A percentile compares a stretch with the other conserved stretches of the same genome.
These are phyloP conservation scores for Colletotrichum lini DNA, from an alignment of 2,329 filamentous ascomycete genomes.

Conservation along the genomic window DNA sequence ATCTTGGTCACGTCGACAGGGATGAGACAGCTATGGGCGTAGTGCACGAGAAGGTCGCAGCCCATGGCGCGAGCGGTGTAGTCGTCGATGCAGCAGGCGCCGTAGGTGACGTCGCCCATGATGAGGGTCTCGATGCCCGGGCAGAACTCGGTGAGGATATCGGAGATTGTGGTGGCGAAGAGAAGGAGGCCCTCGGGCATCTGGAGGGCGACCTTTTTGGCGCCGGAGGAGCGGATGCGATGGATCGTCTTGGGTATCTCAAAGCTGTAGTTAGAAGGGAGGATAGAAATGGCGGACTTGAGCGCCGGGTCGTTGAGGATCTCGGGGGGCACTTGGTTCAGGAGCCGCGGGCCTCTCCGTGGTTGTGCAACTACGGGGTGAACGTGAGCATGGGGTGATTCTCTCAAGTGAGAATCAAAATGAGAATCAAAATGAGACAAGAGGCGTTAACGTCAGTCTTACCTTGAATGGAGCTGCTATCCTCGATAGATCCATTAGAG, in stretches of 20 bases:
- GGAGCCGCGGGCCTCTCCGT: slow-evolving; percentile 80
- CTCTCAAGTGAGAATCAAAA: slow-evolving; percentile 3
- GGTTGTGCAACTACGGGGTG: slow-evolving; percentile 74
- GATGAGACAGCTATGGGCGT: slow-evolving; percentile 96
- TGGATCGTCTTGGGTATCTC: slow-evolving; percentile 99
- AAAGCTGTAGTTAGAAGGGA: slow-evolving; percentile 98
- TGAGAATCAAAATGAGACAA: background rate
- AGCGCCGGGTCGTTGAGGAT: slow-evolving; percentile 89
- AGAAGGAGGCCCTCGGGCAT: slow-evolving; percentile 96
- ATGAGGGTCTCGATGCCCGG: slow-evolving; percentile 92
- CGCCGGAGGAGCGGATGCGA: slow-evolving; percentile 83
- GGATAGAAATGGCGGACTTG: slow-evolving; percentile 86
- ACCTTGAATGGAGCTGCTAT: slow-evolving; percentile 74
- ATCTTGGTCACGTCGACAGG: slow-evolving; percentile 97
- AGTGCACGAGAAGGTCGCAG: slow-evolving; percentile 95
- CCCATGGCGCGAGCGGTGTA: slow-evolving; percentile 95
- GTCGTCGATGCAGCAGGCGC: slow-evolving; percentile 98
- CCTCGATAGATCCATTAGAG: slow-evolving; percentile 60
- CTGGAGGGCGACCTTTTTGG: slow-evolving; percentile 91
- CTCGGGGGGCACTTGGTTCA: slow-evolving; percentile 91
- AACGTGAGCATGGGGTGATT: slow-evolving; percentile 16
- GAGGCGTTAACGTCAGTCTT: background rate
- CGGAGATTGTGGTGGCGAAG: slow-evolving; percentile 97
- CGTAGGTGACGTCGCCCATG: slow-evolving; percentile 99
- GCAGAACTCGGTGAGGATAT: slow-evolving; percentile 96